phyloP scores from a whole-genome alignment of 345 rosid genomes.

The Citrus glauca region DNA sequence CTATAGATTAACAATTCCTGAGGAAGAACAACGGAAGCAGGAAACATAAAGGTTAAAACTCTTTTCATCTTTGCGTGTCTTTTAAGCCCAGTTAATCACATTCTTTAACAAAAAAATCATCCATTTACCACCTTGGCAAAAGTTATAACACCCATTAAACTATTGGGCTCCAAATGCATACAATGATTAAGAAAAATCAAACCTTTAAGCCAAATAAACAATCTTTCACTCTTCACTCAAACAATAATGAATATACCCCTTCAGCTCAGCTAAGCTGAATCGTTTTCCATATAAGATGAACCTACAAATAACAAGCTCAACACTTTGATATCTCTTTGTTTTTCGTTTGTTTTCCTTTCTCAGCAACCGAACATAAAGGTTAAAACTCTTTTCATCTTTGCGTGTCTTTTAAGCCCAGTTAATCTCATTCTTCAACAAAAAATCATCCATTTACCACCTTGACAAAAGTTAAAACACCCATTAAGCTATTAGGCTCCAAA shows the following conservation, averaged over 20 bases:
- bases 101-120: not conserved
- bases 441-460: not conserved
- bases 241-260: not conserved
- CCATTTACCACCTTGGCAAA: not conserved
- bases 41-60: not conserved
- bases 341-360: constrained; percentile 2
- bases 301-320: constrained; percentile 9
- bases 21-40: not conserved
- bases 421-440: not conserved
- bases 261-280: constrained; percentile 4
- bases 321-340: not conserved
- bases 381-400: not conserved
- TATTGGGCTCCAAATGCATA: not conserved
- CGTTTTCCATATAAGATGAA: not conserved
- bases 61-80: not conserved
- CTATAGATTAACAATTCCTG: not conserved
- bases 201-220: not conserved
- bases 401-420: not conserved
- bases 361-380: constrained; percentile 13
- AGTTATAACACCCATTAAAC: not conserved
- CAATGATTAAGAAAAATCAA: not conserved
- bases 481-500: not conserved
- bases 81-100: not conserved
- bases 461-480: not conserved
- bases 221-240: not conserved